phyloP scores from a whole-genome alignment of 1,284 basidiomycete genomes.

The Clitocybe nebularis region DNA sequence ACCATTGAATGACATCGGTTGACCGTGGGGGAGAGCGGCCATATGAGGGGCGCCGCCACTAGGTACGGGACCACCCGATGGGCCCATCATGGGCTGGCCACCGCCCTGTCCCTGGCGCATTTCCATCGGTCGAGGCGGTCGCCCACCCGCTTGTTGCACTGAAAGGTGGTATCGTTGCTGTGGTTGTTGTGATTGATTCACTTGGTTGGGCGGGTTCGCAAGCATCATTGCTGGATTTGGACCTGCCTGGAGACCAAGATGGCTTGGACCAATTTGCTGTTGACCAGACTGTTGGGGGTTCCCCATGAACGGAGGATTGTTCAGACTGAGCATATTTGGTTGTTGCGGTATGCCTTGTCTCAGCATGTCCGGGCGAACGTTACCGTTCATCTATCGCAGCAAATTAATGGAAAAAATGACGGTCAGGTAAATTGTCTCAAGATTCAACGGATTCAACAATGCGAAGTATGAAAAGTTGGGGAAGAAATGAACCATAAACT shows the following conservation, averaged over 20 bases:
- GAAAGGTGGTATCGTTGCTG: slow-evolving; percentile 6
- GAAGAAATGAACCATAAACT: slow-evolving; percentile 13
- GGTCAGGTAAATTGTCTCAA: slow-evolving; percentile 8
- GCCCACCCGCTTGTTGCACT: slow-evolving; percentile 16
- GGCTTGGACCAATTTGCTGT: slow-evolving; percentile 28
- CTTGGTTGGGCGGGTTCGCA: slow-evolving; percentile 18
- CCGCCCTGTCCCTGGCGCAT: slow-evolving; percentile 24
- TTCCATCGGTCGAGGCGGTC: slow-evolving; percentile 15
- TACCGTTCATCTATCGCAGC: slow-evolving; percentile 33
- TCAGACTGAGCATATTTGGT: slow-evolving; percentile 36
- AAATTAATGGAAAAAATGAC: slow-evolving; percentile 6
- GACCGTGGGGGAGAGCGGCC: slow-evolving; percentile 21
- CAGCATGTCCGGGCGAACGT: slow-evolving; percentile 43
- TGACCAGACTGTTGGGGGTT: slow-evolving; percentile 33
- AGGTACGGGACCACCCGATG: slow-evolving; percentile 9
- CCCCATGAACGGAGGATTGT: slow-evolving; percentile 34
- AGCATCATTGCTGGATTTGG: slow-evolving; percentile 41
- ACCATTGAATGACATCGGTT: slow-evolving; percentile 13
- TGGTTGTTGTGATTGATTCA: slow-evolving; percentile 13
- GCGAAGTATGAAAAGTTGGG: slow-evolving; percentile 14
- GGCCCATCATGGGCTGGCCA: slow-evolving; percentile 32
- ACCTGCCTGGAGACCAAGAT: slow-evolving; percentile 37
- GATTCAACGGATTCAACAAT: not conserved
- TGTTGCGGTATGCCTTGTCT: slow-evolving; percentile 40
- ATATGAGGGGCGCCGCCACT: slow-evolving; percentile 28